Base-by-base conservation (phyloP, 2,329 filamentous ascomycete species). In the Fonsecaea pugnacius region DNA sequence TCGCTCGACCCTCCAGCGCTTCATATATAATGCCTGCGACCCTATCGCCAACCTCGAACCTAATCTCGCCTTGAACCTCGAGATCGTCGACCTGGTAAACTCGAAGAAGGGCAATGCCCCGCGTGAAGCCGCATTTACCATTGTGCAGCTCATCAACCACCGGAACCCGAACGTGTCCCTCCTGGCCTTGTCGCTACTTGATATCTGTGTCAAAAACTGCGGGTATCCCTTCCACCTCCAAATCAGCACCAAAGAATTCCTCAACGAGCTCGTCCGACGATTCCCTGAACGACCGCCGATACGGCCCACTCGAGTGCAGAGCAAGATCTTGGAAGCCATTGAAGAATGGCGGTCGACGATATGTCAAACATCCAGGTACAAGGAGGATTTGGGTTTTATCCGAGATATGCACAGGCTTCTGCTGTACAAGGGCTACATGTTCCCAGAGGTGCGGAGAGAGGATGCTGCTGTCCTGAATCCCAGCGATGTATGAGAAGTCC, bases 171-270 rank as follows among this genome's bases (percentile, higher is more conserved):
- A 96, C 78, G 92, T 99, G 71, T 90, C 93, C 66, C 82, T 99
- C 70, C 85, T 98, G 64, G 94, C 95, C 65, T 57, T 75, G 63
- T 73, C 89, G 80, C 87, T 99, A 70, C 91, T 99, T 75, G 95
- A 99, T 77, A 98, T 98, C 69, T 98, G 95, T 78, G 95, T 98
- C 78, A 99, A 99, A 83, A 99, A 99, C 81, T 99, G 95, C 84
- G 95, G 95, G 72, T 99, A 99, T 76, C 93, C 95, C 1, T 99
- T 99, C 78, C 95, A 99, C 75, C 87, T 99, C 64, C 95, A 99
- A 79, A 97, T 99, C 75, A 93, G 91, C 78, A 98, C 95, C 71
- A 99, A 99, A 78, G 95, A 99, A 74, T 99, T 99, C 73, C 87
- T 99, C 72, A 99, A 99, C 79, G 95, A 99, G 81, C 88, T 99